Evolutionary conservation across 2,329 filamentous ascomycete species (phyloP), one percentile per base, ranked within the genome.

Genomic region (Microsporum canis): DNA sequence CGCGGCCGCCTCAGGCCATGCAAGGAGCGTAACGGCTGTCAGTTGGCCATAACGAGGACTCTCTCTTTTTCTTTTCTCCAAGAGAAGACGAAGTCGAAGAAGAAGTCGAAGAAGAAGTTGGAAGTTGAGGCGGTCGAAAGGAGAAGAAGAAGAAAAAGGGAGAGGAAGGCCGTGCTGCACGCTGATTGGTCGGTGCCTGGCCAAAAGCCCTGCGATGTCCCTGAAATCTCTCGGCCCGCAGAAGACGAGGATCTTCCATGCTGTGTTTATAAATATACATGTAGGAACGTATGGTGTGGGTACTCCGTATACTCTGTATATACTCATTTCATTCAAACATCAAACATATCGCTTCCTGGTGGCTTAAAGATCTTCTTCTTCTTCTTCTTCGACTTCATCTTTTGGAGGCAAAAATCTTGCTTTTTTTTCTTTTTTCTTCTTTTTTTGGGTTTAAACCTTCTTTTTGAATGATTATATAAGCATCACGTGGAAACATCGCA

Each of bases 71-170:
- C 17, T 23, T 23, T 23, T 23, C 17, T 23, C 17, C 17, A 23
- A 23, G 17, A 23, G 14, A n/a, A n/a, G 39, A 43, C 17, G 14
- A n/a, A 43, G 39, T 43, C 39, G 39, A 43, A 5, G 10, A n/a
- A 3, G 39, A 43, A 14, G 39, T 43, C 39, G 39, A 14, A n/a
- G n/a, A 36, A 5, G 34, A 36, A 23, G 17, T 23, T 23, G 17
- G 17, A 36, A 36, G 39, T n/a, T n/a, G 39, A 43, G 14, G 17
- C n/a, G 39, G 14, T n/a, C 14, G 39, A n/a, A 43, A 43, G 39
- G 17, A 43, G 10, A 43, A 43, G 39, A 60, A 56, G 62, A 60
- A 65, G 64, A 66, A 66, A 68, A 59, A 38, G 45, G 51, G 36
- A 58, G 43, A 59, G 33, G 51, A 29, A 23, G 39, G 14, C 12